Conservation (phyloP, 306 rosid species). For the Mucuna pruriens region DNA sequence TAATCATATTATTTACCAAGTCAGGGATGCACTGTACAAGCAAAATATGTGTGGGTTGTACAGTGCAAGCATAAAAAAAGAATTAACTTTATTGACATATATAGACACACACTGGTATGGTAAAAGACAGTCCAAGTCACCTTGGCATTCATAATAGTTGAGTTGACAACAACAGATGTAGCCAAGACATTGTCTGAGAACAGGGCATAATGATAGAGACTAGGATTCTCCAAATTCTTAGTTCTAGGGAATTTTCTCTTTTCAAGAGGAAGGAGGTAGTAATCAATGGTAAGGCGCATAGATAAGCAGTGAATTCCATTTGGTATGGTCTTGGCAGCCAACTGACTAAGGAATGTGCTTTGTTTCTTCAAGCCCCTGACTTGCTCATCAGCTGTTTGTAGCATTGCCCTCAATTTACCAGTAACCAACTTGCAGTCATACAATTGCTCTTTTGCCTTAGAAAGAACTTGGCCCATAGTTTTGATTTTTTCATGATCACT, state of each 20-base stretch:
- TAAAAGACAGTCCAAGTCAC: constrained; percentile 47
- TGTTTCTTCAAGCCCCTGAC: constrained; percentile 89
- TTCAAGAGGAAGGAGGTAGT: constrained; percentile 81
- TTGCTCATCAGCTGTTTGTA: constrained; percentile 88
- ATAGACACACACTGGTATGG: not conserved
- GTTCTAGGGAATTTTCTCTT: constrained; percentile 77
- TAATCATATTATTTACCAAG: not conserved
- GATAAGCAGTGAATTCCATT: constrained; percentile 93
- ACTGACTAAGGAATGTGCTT: constrained; percentile 91
- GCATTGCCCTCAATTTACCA: constrained; percentile 93
- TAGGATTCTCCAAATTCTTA: constrained; percentile 86
- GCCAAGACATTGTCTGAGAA: constrained; percentile 99
- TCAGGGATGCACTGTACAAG: constrained; percentile 14
- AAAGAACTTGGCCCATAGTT: constrained; percentile 78
- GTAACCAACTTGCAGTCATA: constrained; percentile 89
- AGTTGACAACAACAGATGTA: constrained; percentile 95
- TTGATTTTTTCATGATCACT: constrained; percentile 80
- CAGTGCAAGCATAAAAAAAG: constrained; percentile 10
- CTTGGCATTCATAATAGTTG: constrained; percentile 89
- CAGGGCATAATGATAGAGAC: constrained; percentile 87
- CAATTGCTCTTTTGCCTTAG: constrained; percentile 80
- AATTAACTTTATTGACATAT: not conserved
- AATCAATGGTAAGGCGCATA: constrained; percentile 89
- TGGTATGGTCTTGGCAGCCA: constrained; percentile 96
- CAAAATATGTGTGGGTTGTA: not conserved